Evolutionary conservation across 306 rosid genomes (phyloP).

Genomic region (Betula pendula): DNA sequence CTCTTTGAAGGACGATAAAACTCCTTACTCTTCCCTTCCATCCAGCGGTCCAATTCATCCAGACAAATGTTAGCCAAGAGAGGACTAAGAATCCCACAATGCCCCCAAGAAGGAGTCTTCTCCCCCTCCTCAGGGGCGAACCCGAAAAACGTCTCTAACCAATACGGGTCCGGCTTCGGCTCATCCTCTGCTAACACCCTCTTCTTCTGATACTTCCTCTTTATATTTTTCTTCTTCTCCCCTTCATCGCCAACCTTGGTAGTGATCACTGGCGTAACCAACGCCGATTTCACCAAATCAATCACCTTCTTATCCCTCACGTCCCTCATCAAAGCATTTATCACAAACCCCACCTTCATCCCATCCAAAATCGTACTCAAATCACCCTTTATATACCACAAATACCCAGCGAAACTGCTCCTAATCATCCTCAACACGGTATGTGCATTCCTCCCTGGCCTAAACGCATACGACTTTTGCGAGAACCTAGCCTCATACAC

Average conservation of each 20-base stretch:
- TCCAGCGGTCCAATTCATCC: constrained; percentile 91
- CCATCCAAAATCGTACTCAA: constrained; percentile 81
- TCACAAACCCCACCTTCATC: constrained; percentile 69
- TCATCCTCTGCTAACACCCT: constrained; percentile 90
- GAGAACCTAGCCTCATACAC: constrained; percentile 82
- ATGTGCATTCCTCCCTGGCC: constrained; percentile 81
- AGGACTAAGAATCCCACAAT: constrained; percentile 85
- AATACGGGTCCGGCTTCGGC: constrained; percentile 97
- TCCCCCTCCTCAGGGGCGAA: constrained; percentile 88
- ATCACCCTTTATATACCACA: constrained; percentile 91
- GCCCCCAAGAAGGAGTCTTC: constrained; percentile 88
- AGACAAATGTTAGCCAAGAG: constrained; percentile 77
- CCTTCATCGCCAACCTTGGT: constrained; percentile 55
- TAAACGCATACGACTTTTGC: constrained; percentile 60
- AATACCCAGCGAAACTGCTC: constrained; percentile 77
- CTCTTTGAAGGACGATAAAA: constrained; percentile 86
- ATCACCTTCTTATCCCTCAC: constrained; percentile 80
- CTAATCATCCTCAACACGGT: constrained; percentile 75
- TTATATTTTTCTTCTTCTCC: constrained; percentile 61
- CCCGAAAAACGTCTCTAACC: constrained; percentile 90
- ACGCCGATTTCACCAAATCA: constrained; percentile 74
- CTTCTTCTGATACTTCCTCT: constrained; percentile 94
- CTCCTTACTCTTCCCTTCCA: constrained; percentile 86
- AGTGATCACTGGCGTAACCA: constrained; percentile 69
- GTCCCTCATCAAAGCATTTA: constrained; percentile 84